Evolutionary conservation across 2,329 filamentous ascomycete species (phyloP), one percentile per base, ranked within the genome.

Genomic region (Harringtonia aguacate): DNA sequence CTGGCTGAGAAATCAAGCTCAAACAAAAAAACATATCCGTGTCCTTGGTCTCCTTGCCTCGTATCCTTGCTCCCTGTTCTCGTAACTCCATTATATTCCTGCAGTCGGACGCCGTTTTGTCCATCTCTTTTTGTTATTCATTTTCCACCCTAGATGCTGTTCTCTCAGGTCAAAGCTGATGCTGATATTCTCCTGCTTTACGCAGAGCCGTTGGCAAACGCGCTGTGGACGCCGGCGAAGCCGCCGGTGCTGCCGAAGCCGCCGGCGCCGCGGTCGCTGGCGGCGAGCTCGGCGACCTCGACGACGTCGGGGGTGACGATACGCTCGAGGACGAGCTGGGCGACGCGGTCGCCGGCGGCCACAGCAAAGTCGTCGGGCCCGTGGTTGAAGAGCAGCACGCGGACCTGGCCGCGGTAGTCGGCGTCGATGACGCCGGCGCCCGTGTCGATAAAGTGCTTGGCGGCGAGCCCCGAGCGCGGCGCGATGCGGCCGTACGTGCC

Each of bases 401-500:
- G 95, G 56, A 98, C 83, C 53, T 85, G 85, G 18, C 92, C 92
- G 30, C 92, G 78, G 70, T 98, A 98, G 65, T 98, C 92, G 29
- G 90, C 89, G 63, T 98, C 92, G 56, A 98, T 97, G 51, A 98
- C 92, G 44, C 92, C 92, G 0, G 92, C 92, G 50, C 94, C 88
- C 0, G 86, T 92, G 63, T 95, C 88, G 61, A 98, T 97, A 66
- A 89, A 92, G 68, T 97, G 80, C 70, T 98, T 98, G 48, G 81
- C 73, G 3, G 90, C 90, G 30, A 95, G 81, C 39, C 88, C 88
- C n/a, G 86, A 92, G 52, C 89, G 84, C 10, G 89, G 89, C 4
- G 89, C 89, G 44, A 95, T 79, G 46, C 89, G 83, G 53, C 90
- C 90, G 61, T 97, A 97, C 13, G 89, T 95, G 42, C 86, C 88